Base-by-base conservation (phyloP, 495 filamentous ascomycete species). In the Aspergillus mulundensis region DNA sequence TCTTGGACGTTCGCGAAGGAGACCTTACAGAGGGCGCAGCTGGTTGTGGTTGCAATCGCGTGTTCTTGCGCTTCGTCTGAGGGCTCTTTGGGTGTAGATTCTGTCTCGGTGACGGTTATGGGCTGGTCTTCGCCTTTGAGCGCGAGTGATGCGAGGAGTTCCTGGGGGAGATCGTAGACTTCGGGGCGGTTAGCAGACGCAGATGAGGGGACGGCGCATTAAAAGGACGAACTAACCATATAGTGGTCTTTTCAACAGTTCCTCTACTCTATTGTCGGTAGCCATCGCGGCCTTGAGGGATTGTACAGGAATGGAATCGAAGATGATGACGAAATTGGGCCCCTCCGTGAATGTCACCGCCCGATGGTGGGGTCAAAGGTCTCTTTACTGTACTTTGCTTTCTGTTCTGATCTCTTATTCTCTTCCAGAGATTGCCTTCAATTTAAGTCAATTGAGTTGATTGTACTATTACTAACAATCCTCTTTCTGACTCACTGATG, bases 91-190 rank as follows among this genome's bases (percentile, higher is more conserved):
- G 61, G 24, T 0, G 63, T 47, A 5, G 45, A 12, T 4, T 68
- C 62, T 28, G 66, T 40, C 15, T 65, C 60, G 48, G 70, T 63
- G 21, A 60, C 47, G 51, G 70, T 42, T 16, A 65, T 62, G 43
- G 65, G 60, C 48, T 75, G 69, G 46, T 68, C 61, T 38, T 65
- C 66, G 48, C 54, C 74, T 70, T 87, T 90, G 49, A 79, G 72
- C 19, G 77, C 69, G 53, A 98, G 72, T 7, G 87, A 89, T 40
- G 73, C 67, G 46, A 97, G 81, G 57, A 97, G 78, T 66, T 90
- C 85, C 53, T 76, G 68, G 10, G 93, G 91, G 20, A 98, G 82
- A 66, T 96, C 87, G 69, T 93, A 98, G 42, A 96, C 88, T 60
- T 91, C 61, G 38, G 19, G 16, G 20, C n/a, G 18, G 58, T 77